Conservation (phyloP, 768 basidiomycete genomes). For the Leucosporidium yakuticum region DNA sequence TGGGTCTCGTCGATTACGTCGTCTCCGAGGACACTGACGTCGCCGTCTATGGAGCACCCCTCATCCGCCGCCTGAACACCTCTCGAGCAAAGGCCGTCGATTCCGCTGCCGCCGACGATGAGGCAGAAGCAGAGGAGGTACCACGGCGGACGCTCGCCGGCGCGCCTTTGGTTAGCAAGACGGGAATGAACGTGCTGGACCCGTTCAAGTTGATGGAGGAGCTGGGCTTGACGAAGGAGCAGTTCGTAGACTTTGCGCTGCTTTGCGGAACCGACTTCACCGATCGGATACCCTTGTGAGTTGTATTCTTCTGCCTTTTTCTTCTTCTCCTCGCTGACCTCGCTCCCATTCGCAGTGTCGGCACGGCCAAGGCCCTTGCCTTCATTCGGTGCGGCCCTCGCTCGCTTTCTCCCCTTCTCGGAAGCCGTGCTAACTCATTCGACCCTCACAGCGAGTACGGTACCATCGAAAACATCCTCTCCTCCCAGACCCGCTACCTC, state of each 20-base stretch:
- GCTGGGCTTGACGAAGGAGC: slow-evolving; percentile 8
- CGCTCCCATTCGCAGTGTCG: neutral
- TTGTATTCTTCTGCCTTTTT: too few relatives aligned
- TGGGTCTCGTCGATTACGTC: slow-evolving; percentile 20
- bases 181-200: slow-evolving; percentile 18
- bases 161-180: neutral
- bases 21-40: slow-evolving; percentile 34
- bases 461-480: slow-evolving; percentile 17
- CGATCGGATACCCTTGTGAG: slow-evolving; percentile 15
- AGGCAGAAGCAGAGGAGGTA: neutral
- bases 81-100: neutral
- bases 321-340: too few relatives aligned
- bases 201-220: slow-evolving; percentile 1
- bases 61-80: slow-evolving; percentile 5
- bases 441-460: neutral
- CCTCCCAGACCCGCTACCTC: neutral
- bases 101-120: neutral
- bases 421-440: neutral
- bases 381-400: slow-evolving; percentile 7
- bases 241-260: slow-evolving; percentile 24
- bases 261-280: slow-evolving; percentile 33
- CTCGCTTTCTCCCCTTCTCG: neutral
- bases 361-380: neutral
- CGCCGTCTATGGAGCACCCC: slow-evolving; percentile 21
- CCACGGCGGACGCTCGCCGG: neutral